Percentiles rank a stretch among this genome's conserved stretches.
These are phyloP conservation scores for Lizonia empirigonia DNA, from an alignment of 2,329 filamentous ascomycete species.

Conservation along the genomic window DNA sequence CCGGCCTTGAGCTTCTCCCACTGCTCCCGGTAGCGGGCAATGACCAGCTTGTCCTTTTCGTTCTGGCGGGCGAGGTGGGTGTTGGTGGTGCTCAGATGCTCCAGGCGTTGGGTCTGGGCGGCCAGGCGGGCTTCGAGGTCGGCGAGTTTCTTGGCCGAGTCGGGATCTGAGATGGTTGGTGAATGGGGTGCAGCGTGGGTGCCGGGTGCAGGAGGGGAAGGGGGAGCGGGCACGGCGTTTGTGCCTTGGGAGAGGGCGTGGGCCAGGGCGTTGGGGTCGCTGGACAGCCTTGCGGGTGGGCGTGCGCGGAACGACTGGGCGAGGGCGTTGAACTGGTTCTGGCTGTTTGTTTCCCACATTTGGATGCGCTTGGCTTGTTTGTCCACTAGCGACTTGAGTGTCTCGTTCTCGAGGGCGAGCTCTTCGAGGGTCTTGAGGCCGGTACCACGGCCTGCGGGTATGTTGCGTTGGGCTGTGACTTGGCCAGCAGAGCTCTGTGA, in stretches of 20 bases:
- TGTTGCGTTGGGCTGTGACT: conserved; percentile 36
- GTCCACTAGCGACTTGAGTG: conserved; percentile 83
- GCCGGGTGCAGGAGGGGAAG: conserved; percentile 21
- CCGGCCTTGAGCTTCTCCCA: conserved; percentile 74
- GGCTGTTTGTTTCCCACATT: conserved; percentile 89
- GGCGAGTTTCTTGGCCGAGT: conserved; percentile 28
- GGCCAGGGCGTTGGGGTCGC: conserved; percentile 32
- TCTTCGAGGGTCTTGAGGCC: conserved; percentile 79
- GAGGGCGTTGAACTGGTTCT: conserved; percentile 82
- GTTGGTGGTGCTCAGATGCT: conserved; percentile 63
- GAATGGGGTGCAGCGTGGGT: conserved; percentile 7
- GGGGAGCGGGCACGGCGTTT: conserved; percentile 26
- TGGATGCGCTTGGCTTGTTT: conserved; percentile 86
- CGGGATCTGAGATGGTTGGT: conserved; percentile 14
- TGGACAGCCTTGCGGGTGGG: conserved; percentile 15
- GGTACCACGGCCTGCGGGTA: conserved; percentile 42
- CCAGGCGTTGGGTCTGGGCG: conserved; percentile 30
- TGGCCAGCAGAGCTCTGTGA: conserved; percentile 25
- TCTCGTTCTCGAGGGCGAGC: conserved; percentile 83
- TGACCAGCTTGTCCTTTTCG: conserved; percentile 61
- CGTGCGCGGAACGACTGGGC: conserved; percentile 72
- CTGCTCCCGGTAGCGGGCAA: conserved; percentile 64
- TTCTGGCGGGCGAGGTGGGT: conserved; percentile 67
- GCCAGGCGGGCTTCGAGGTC: conserved; percentile 38
- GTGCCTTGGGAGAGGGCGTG: conserved; percentile 35